Evolutionary conservation across 1,284 basidiomycete species (phyloP).

Genomic region (Vanrija sp.): DNA sequence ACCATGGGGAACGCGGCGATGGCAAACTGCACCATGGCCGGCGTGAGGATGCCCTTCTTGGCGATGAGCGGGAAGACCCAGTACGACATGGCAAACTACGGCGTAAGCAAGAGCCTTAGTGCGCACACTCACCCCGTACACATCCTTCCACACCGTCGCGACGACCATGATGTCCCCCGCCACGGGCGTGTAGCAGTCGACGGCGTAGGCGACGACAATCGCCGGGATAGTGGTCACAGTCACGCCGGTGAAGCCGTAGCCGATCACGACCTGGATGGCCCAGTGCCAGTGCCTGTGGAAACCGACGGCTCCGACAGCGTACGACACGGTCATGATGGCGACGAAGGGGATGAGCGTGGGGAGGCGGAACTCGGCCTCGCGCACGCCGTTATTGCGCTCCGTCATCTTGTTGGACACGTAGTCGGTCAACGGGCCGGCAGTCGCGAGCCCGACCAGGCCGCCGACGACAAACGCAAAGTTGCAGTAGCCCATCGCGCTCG

Average conservation of each 20-base stretch:
- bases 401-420: constrained; percentile 9
- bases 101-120: too few species aligned
- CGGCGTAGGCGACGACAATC: constrained; percentile 13
- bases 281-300: constrained; percentile 9
- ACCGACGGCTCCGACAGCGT: constrained; percentile 12
- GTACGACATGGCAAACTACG: constrained; percentile 10
- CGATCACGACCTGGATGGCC: constrained; percentile 6
- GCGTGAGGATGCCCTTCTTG: constrained; percentile 2
- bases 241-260: constrained; percentile 10
- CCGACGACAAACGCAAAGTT: constrained; percentile 19
- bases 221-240: constrained; percentile 9
- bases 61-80: constrained; percentile 9
- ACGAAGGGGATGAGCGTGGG: constrained; percentile 14
- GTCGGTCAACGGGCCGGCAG: constrained; percentile 12
- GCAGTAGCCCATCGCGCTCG: constrained; percentile 7
- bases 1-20: constrained; percentile 7
- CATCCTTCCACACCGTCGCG: constrained; percentile 16
- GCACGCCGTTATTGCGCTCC: constrained; percentile 9
- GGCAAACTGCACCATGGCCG: constrained; percentile 12
- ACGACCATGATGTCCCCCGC: constrained; percentile 18
- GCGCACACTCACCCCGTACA: constrained; percentile 1
- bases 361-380: constrained; percentile 19
- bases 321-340: background rate
- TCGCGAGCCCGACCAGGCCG: constrained; percentile 13
- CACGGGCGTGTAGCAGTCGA: constrained; percentile 18